These are phyloP conservation scores for Scytalidium lignicola DNA, from an alignment of 2,329 filamentous ascomycete genomes.

Conservation along the genomic window DNA sequence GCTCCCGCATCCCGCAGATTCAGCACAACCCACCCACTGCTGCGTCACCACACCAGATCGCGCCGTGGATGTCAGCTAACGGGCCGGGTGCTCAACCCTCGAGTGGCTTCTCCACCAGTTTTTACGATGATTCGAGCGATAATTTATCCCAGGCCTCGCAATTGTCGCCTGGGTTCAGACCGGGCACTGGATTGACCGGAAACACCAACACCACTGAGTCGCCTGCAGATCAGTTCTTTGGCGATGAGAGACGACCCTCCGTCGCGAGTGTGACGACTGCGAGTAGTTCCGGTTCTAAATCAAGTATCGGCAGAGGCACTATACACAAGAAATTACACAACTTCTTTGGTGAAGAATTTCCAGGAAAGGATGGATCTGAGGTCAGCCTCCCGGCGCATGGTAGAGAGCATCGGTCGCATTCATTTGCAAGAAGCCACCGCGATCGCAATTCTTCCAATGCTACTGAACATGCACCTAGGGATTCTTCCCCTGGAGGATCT, in stretches of 20 bases:
- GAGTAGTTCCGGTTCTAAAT: conserved; percentile 79
- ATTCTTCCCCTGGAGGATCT: conserved; percentile 70
- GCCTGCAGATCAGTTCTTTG: conserved; percentile 54
- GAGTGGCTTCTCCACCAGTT: conserved; percentile 46
- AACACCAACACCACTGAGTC: conserved; percentile 53
- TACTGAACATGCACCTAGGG: conserved; percentile 56
- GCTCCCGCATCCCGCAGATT: conserved; percentile 52
- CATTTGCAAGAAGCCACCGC: conserved; percentile 53
- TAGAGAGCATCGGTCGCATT: conserved; percentile 59
- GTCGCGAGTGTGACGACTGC: conserved; percentile 81
- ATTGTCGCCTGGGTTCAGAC: conserved; percentile 64
- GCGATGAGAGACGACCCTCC: conserved; percentile 78
- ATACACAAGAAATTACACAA: conserved; percentile 78
- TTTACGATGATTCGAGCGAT: conserved; percentile 71
- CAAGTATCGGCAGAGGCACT: conserved; percentile 63
- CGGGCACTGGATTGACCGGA: conserved; percentile 37
- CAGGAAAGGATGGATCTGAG: conserved; percentile 69
- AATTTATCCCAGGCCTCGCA: conserved; percentile 62
- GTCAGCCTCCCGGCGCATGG: conserved; percentile 52
- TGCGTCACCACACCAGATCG: conserved; percentile 41
- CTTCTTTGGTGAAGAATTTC: conserved; percentile 89
- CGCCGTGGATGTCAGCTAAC: conserved; percentile 51
- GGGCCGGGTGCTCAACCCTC: conserved; percentile 23
- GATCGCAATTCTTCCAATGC: conserved; percentile 78
- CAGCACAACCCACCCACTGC: conserved; percentile 54